Base-by-base conservation (phyloP, 2,329 filamentous ascomycete species). In the Furcasterigmium furcatum region DNA sequence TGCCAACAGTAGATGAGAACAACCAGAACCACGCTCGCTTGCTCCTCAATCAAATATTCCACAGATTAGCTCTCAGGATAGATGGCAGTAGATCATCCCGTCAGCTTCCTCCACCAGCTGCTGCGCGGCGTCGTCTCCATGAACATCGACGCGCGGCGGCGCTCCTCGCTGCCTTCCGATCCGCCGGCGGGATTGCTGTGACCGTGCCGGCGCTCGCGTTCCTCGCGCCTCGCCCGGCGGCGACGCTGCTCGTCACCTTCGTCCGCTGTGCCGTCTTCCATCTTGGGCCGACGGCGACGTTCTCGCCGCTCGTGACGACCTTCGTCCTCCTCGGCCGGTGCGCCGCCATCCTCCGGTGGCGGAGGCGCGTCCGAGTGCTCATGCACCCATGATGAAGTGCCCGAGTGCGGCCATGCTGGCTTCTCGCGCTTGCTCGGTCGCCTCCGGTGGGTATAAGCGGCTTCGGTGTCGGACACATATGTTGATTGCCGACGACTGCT, bases 301-400 rank as follows among this genome's bases (percentile, higher is more conserved):
- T 71, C 63, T 14, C 73, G 70, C 6, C 68, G 71, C 41, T 77
- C 76, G 9, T 73, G 73, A 12, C 75, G 69, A 9, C 70, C 73
- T 40, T 72, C 72, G 18, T 77, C 76, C 22, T 76, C 72, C 9
- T 74, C 71, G 39, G 63, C 60, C 3, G 60, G 64, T 14, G 60
- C 61, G 2, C 62, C 66, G 14, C 62, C 65, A 38, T 55, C 54
- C 0, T 72, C 70, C 1, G 77, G 79, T 2, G 80, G 80, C 3
- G 80, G 79, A 2, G 78, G 78, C 4, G 79, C 80, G 53, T 83
- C 81, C 3, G 76, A 79, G 53, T 82, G 75, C 12, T 84, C 80
- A 60, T 83, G 83, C 5, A 84, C 80, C 82, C 82, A 85, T 0
- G 79, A 84, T 9, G 77, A 80, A 0, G 80, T 84, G 21, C 81